Percentiles rank a stretch among this genome's conserved stretches.
Conservation (phyloP, 768 basidiomycete genomes). For the Pisolithus marmoratus region DNA sequence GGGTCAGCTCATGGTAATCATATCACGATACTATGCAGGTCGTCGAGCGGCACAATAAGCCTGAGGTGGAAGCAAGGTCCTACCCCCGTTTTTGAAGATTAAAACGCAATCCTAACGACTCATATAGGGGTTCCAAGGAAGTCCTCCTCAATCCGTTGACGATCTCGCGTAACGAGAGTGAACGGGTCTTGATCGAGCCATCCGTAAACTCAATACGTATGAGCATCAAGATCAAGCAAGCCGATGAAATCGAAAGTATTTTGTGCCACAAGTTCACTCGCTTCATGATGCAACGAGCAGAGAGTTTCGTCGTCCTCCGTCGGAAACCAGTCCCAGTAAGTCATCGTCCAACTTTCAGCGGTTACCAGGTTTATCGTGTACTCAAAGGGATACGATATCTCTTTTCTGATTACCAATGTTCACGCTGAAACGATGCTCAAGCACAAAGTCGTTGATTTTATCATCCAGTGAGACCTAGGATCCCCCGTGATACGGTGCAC, state of each 20-base stretch:
- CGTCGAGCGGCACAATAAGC: constrained; percentile 96
- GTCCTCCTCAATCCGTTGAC: constrained; percentile 89
- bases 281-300: constrained; percentile 98
- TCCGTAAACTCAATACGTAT: constrained; percentile 96
- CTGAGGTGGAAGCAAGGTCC: constrained; percentile 88
- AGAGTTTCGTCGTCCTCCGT: constrained; percentile 94
- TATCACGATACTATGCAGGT: constrained; percentile 45
- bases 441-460: constrained; percentile 99
- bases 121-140: constrained; percentile 78
- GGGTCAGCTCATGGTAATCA: constrained; percentile 11
- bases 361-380: constrained; percentile 7
- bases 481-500: neutral
- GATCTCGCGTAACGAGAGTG: constrained; percentile 96
- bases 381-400: constrained; percentile 91
- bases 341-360: constrained; percentile 10
- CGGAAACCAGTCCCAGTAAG: constrained; percentile 86
- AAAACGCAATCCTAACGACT: constrained; percentile 2
- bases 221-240: constrained; percentile 98
- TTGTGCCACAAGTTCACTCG: constrained; percentile 97
- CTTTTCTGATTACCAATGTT: constrained; percentile 95
- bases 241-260: constrained; percentile 97
- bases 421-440: constrained; percentile 99
- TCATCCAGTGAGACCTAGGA: constrained; percentile 73
- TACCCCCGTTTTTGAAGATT: constrained; percentile 12
- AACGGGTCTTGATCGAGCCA: constrained; percentile 94